phyloP scores from a whole-genome alignment of 306 rosid species.

The Datisca glomerata region DNA sequence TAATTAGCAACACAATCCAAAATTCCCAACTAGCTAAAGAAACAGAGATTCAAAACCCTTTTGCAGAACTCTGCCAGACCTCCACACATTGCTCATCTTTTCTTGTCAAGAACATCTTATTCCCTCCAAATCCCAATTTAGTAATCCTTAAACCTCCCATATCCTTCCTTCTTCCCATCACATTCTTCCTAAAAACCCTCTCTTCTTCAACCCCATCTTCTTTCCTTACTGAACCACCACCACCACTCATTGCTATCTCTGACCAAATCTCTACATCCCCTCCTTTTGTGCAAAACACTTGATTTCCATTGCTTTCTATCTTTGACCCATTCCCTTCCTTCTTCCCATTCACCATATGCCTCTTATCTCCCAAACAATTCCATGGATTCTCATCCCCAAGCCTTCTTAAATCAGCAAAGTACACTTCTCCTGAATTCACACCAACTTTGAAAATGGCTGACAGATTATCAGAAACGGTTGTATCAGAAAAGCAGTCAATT shows the following conservation, averaged over 20 bases:
- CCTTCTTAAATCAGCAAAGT: conserved; percentile 48
- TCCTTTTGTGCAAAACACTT: conserved; percentile 67
- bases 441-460: conserved; percentile 72
- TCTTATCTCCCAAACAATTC: conserved; percentile 58
- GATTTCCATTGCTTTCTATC: conserved; percentile 69
- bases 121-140: conserved; percentile 68
- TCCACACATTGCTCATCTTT: conserved; percentile 74
- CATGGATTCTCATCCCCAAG: conserved; percentile 46
- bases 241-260: conserved; percentile 43
- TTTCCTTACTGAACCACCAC: conserved; percentile 8
- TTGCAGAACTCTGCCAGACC: conserved; percentile 76
- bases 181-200: conserved; percentile 63
- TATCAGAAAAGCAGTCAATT: conserved; percentile 72
- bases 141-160: conserved; percentile 61
- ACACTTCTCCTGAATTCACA: conserved; percentile 59
- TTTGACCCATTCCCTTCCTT: conserved; percentile 77
- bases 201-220: conserved; percentile 13
- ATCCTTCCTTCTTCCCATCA: conserved; percentile 71
- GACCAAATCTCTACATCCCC: conserved; percentile 78
- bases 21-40: no score
- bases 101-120: conserved; percentile 75
- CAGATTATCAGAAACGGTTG: conserved; percentile 49
- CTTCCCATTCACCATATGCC: conserved; percentile 45
- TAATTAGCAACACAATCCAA: no score
- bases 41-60: conserved; percentile 41